Percentiles rank a stretch among this genome's conserved stretches.
phyloP scores from a whole-genome alignment of 2,329 filamentous ascomycete species.

The Cladosporium oxysporum region DNA sequence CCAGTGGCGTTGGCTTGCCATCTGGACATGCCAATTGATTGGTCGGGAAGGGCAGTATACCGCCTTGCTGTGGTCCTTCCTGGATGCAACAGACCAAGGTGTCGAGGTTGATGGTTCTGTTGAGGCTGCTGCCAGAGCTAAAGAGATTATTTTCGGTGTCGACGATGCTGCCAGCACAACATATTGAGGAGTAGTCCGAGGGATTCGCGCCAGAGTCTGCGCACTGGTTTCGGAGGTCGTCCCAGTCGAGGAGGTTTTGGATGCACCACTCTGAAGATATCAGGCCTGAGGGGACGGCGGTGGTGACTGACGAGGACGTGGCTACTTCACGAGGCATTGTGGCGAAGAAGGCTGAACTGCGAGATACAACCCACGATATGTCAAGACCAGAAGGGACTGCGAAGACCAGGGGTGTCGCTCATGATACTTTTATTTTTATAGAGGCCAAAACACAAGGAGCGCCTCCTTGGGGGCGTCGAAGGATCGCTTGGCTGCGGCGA shows the following conservation, averaged over 20 bases:
- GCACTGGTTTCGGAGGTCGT: constrained; percentile 12
- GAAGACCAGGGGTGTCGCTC: neutral
- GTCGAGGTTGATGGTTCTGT: constrained; percentile 22
- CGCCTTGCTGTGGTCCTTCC: constrained; percentile 17
- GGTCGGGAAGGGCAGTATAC: constrained; percentile 18
- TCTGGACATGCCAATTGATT: constrained; percentile 18
- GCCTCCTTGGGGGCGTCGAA: neutral
- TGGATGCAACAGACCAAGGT: constrained; percentile 24
- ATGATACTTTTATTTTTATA: neutral
- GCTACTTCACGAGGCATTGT: neutral
- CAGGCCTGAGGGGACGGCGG: constrained; percentile 23
- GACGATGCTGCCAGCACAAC: constrained; percentile 24
- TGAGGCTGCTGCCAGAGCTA: constrained; percentile 4
- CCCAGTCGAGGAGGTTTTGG: neutral
- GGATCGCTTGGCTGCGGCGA: constrained; percentile 2
- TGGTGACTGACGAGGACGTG: constrained; percentile 22
- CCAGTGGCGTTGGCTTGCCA: constrained; percentile 25
- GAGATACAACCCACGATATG: neutral
- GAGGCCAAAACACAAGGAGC: neutral
- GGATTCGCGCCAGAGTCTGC: constrained; percentile 21
- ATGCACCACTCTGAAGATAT: constrained; percentile 25
- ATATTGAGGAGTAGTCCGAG: constrained; percentile 23
- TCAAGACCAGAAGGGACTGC: neutral
- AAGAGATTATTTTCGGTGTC: constrained; percentile 21
- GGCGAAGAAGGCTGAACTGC: neutral